These are phyloP conservation scores for Phytophthora idaei DNA, from an alignment of 352 stramenopile species.

Conservation along the genomic window DNA sequence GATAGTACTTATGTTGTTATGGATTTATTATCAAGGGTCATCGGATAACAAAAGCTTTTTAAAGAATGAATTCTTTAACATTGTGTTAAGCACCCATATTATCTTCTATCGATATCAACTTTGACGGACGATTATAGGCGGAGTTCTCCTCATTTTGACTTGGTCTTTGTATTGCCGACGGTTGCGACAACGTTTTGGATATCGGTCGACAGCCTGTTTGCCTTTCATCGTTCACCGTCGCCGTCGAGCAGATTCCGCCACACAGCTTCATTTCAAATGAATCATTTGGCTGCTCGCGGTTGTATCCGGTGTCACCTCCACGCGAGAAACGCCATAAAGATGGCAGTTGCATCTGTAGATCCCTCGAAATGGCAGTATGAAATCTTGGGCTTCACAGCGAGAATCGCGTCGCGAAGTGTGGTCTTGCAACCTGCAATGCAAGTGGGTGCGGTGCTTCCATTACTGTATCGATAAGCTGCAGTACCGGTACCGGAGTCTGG, in stretches of 20 bases:
- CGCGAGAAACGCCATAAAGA: constrained; percentile 1
- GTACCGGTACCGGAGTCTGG: no score
- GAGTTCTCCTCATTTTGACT: constrained; percentile 13
- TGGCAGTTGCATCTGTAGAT: not conserved
- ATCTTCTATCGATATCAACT: constrained; percentile 1
- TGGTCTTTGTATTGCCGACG: constrained; percentile 5
- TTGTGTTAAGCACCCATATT: no score
- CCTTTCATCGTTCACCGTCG: not conserved
- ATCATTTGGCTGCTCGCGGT: no score
- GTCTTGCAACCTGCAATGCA: not conserved
- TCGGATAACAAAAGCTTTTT: no score
- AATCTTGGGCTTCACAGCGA: not conserved
- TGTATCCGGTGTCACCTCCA: not conserved
- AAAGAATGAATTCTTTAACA: no score
- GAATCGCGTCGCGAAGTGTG: not conserved
- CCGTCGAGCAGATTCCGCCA: constrained; percentile 6
- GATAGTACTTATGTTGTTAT: not conserved
- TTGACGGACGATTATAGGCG: constrained; percentile 7
- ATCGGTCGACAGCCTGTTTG: constrained; percentile 2
- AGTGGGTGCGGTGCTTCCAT: constrained; percentile 9
- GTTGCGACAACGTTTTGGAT: constrained; percentile 14
- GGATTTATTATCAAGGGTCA: not conserved
- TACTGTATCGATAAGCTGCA: no score
- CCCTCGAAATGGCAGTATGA: not conserved
- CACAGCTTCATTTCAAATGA: no score